These are phyloP conservation scores for Sedum album DNA, from an alignment of 164 flowering plant species.

Conservation along the genomic window DNA sequence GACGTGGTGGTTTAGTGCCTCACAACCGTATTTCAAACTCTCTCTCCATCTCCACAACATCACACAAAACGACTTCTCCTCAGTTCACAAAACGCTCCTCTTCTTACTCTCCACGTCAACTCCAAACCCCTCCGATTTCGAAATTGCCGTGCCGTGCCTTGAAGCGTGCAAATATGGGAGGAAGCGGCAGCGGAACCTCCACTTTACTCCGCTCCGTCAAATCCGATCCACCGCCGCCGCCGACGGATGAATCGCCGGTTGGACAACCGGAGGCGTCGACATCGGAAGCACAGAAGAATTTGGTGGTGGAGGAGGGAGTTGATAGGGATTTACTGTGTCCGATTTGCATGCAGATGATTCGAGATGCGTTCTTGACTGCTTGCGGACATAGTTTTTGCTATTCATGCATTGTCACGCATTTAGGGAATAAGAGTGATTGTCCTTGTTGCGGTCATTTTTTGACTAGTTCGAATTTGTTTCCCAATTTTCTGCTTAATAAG, in stretches of 20 bases:
- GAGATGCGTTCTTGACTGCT: constrained; percentile 74
- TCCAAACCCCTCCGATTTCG: background rate
- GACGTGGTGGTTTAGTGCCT: background rate
- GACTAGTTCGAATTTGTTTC: constrained; percentile 48
- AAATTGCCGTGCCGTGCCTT: too few species aligned
- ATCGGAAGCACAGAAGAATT: background rate
- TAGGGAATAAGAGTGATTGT: constrained; percentile 70
- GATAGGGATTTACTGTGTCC: constrained; percentile 74
- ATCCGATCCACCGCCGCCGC: constrained; percentile 5
- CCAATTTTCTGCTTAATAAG: constrained; percentile 75
- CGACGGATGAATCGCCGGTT: too few species aligned
- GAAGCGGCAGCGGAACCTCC: background rate
- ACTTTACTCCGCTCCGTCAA: constrained; percentile 44
- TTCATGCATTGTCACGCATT: constrained; percentile 74
- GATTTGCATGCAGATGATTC: constrained; percentile 88
- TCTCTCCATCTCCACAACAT: too few species aligned
- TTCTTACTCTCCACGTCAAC: too few species aligned
- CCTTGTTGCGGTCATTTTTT: constrained; percentile 66
- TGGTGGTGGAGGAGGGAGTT: constrained; percentile 14
- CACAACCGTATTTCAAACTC: too few species aligned
- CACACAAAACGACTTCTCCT: too few species aligned
- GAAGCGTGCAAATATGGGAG: constrained; percentile 15
- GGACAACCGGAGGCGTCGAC: constrained; percentile 5
- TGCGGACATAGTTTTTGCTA: constrained; percentile 91
- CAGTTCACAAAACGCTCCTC: too few species aligned